Evolutionary conservation across 1,284 basidiomycete species (phyloP).

Genomic region (Uromyces viciae-fabae): DNA sequence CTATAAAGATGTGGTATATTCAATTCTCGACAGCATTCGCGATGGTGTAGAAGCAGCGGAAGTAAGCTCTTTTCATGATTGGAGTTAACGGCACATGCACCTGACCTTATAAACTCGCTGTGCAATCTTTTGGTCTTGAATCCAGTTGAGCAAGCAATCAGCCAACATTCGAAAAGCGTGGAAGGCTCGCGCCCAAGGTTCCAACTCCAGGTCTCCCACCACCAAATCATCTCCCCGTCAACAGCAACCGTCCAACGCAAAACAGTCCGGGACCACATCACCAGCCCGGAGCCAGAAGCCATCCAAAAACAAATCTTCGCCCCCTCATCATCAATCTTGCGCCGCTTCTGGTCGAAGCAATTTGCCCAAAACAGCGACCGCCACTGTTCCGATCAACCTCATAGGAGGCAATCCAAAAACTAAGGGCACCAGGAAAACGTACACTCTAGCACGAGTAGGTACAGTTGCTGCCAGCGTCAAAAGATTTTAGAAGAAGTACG

Average conservation of each 20-base stretch:
- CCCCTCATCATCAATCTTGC: neutral
- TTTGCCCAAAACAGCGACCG: neutral
- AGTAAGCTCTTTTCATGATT: slow-evolving; percentile 45
- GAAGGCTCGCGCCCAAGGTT: slow-evolving; percentile 29
- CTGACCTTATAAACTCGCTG: neutral
- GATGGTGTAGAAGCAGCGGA: slow-evolving; percentile 72
- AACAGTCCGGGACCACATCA: neutral
- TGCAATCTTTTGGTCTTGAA: neutral
- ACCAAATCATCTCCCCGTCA: slow-evolving; percentile 14
- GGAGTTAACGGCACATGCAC: neutral
- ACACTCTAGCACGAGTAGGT: neutral
- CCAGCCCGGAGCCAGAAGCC: neutral
- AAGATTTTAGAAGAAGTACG: too few species aligned
- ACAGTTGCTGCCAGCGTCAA: slow-evolving; percentile 18
- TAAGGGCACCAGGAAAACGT: slow-evolving; percentile 14
- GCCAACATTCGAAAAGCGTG: slow-evolving; percentile 28
- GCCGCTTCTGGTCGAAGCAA: neutral
- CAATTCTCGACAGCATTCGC: slow-evolving; percentile 77
- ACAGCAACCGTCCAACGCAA: neutral
- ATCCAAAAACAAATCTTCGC: neutral
- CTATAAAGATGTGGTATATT: slow-evolving; percentile 73
- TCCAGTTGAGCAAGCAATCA: slow-evolving; percentile 33
- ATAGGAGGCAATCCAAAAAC: slow-evolving; percentile 22
- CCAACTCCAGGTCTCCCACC: neutral
- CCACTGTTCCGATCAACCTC: neutral